phyloP scores from a whole-genome alignment of 257 asterid genomes.

The Sherardia arvensis region DNA sequence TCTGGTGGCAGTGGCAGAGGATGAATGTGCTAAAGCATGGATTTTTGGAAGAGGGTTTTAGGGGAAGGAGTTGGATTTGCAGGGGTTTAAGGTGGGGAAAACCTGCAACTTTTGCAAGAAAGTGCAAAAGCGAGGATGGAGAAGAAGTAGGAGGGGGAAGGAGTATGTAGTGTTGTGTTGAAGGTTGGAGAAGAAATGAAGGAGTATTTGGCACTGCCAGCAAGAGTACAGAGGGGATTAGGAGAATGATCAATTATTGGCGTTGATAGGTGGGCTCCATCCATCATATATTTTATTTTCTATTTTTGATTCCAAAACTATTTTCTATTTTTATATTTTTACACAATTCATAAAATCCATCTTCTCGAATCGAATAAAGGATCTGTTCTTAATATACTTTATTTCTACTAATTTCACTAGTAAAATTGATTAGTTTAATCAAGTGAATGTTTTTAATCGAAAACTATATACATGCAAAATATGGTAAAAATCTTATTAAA shows the following conservation, averaged over 20 bases:
- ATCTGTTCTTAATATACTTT: too few species aligned
- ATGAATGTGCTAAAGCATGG: conserved; percentile 19
- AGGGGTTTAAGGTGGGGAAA: conserved; percentile 13
- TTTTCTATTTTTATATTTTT: too few species aligned
- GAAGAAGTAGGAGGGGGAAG: background rate
- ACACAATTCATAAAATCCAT: too few species aligned
- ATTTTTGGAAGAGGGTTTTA: conserved; percentile 2
- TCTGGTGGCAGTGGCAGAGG: background rate
- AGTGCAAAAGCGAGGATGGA: background rate
- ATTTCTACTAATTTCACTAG: too few species aligned
- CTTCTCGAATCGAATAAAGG: too few species aligned
- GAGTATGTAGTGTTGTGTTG: conserved; percentile 2
- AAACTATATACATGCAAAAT: too few species aligned
- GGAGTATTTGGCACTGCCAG: conserved; percentile 31
- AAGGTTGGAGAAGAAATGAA: conserved; percentile 10
- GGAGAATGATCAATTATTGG: conserved; percentile 53
- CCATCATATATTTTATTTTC: background rate
- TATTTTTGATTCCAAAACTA: too few species aligned
- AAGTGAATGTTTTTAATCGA: too few species aligned
- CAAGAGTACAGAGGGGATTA: conserved; percentile 43
- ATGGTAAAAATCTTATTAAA: too few species aligned
- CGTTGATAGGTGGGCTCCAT: conserved; percentile 15
- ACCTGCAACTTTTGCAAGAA: background rate
- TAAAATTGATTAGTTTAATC: too few species aligned
- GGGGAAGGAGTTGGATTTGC: background rate